Evolutionary conservation across 2,329 filamentous ascomycete genomes (phyloP), one percentile per base, ranked within the genome.

Genomic region (Teratosphaeria gauchensis): DNA sequence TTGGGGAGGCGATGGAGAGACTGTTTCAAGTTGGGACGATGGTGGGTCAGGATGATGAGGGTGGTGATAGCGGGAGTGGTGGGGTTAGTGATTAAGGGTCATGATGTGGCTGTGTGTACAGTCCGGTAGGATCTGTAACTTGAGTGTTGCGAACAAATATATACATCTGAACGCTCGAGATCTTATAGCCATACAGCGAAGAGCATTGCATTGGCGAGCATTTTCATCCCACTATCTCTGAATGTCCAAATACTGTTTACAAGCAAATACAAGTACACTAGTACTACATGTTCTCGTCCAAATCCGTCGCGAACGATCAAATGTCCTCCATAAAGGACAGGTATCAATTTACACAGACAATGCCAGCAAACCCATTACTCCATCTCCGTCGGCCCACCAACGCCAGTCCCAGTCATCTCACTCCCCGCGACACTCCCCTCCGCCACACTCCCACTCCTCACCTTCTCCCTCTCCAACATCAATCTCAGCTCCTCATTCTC

Each of bases 401-500:
- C 35, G 14, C 35, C 35, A 12, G 35, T 42, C 35, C 35, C 35
- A 8, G 35, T 42, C 35, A 12, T 42, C 35, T 42, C 35, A 48
- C 51, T 55, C 58, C 33, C 30, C 56, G 24, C 53, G 56, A 57
- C 53, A 53, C 56, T 56, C 54, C 52, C 63, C 42, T 58, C 55
- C 31, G 12, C 55, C 24, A 51, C 58, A 48, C 60, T 56, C 42
- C 61, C 71, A 55, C 72, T 73, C 56, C 74, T 69, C 58, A 75
- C 68, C 51, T 78, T 75, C 68, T 84, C 83, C 60, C 81, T 72
- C 67, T 85, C 85, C 59, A 91, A 75, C 73, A 85, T 81, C 16
- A 81, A 80, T 59, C 83, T 78, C 61, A 94, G 74, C 64, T 88
- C 84, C 64, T 86, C 82, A 69, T 90, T 90, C 75, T 91, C 87